Conservation (phyloP, 306 rosid species). For the Adenanthera pavonina region DNA sequence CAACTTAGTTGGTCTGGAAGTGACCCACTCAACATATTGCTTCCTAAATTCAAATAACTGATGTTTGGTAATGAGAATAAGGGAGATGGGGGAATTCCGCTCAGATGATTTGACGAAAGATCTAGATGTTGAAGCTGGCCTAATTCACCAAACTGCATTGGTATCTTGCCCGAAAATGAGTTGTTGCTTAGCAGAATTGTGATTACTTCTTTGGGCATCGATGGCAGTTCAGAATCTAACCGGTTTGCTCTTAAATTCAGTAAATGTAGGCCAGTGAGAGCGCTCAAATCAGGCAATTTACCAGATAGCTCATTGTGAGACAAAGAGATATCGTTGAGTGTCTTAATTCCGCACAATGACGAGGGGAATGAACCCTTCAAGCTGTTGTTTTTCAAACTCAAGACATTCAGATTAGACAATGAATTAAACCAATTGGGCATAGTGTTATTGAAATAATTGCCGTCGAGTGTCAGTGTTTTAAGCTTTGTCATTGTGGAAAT, state of each 20-base stretch:
- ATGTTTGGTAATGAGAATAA: slow-evolving; percentile 68
- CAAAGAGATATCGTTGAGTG: slow-evolving; percentile 64
- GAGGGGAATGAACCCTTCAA: slow-evolving; percentile 71
- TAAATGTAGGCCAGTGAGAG: slow-evolving; percentile 58
- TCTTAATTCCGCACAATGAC: slow-evolving; percentile 55
- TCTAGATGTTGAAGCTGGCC: slow-evolving; percentile 83
- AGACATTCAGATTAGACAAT: slow-evolving; percentile 62
- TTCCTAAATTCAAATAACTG: slow-evolving; percentile 71
- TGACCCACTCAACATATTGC: slow-evolving; percentile 62
- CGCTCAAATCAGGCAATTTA: slow-evolving; percentile 60
- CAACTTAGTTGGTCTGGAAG: slow-evolving; percentile 58
- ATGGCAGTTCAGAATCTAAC: slow-evolving; percentile 70
- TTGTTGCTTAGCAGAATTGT: slow-evolving; percentile 70
- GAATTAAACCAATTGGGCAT: slow-evolving; percentile 74
- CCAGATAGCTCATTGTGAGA: slow-evolving; percentile 77
- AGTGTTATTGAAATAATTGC: slow-evolving; percentile 65
- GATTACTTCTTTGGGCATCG: slow-evolving; percentile 61
- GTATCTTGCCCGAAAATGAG: slow-evolving; percentile 69
- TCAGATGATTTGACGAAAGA: slow-evolving; percentile 68
- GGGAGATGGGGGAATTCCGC: slow-evolving; percentile 58
- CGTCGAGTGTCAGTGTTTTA: slow-evolving; percentile 55
- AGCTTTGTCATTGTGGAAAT: slow-evolving; percentile 69
- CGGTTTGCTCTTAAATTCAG: slow-evolving; percentile 74
- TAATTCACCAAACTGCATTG: slow-evolving; percentile 60
- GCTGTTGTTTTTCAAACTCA: slow-evolving; percentile 69